Conservation (phyloP, 441 rosid genomes). For the Pelargonium myrrhifolium region DNA sequence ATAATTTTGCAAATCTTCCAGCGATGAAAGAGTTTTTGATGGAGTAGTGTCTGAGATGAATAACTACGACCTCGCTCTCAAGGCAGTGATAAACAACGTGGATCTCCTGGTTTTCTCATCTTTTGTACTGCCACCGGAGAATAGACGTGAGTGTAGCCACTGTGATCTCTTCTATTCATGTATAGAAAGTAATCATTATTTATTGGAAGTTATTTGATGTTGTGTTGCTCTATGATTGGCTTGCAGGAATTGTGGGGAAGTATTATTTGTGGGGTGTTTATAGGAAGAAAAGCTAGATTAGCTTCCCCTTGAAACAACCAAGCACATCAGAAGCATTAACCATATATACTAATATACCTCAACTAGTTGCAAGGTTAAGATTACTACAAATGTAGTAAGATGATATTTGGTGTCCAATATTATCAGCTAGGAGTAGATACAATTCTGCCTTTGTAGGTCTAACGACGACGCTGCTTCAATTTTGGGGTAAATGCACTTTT, state of each 20-base stretch:
- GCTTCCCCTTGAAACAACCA: not conserved
- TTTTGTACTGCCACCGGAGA: not conserved
- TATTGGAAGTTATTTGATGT: not conserved
- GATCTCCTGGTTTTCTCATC: conserved; percentile 3
- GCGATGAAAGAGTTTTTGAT: not conserved
- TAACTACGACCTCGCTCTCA: not conserved
- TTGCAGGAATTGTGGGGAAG: not conserved
- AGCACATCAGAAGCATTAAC: not conserved
- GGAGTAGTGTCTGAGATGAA: not conserved
- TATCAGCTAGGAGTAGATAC: no score
- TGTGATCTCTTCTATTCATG: not conserved
- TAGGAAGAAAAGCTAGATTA: conserved; percentile 1
- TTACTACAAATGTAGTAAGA: no score
- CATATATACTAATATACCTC: no score
- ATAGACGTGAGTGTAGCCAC: not conserved
- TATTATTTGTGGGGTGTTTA: conserved; percentile 3
- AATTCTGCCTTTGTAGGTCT: no score
- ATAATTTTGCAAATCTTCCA: not conserved
- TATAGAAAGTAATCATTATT: not conserved
- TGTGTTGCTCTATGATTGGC: not conserved
- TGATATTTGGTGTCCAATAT: no score
- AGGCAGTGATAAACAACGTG: not conserved
- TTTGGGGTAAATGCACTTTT: no score
- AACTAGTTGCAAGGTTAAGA: no score
- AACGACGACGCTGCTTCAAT: no score